Conservation (phyloP, 805 yeast genomes). For the Pichia deserticola region DNA sequence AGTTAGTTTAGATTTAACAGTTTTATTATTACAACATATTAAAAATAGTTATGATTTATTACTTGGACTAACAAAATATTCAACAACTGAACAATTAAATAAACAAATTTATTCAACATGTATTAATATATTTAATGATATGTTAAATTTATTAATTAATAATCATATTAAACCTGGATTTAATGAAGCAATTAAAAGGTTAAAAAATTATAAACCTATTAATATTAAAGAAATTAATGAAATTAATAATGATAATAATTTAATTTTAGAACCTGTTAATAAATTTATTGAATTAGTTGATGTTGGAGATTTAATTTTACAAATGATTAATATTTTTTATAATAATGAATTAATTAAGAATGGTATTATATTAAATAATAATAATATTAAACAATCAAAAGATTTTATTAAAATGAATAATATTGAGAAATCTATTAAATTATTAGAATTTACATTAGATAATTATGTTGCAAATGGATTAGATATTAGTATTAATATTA, state of each 20-base stretch:
- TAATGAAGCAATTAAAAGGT: constrained; percentile 63
- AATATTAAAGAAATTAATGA: constrained; percentile 2
- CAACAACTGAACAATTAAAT: constrained; percentile 25
- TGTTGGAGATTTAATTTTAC: constrained; percentile 86
- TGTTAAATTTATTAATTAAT: constrained; percentile 54
- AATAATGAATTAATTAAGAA: constrained; percentile 65
- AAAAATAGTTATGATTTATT: constrained; percentile 56
- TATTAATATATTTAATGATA: constrained; percentile 61
- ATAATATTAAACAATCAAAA: constrained; percentile 47
- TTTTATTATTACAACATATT: constrained; percentile 62
- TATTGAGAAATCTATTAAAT: constrained; percentile 51
- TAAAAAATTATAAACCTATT: constrained; percentile 67
- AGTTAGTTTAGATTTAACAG: constrained; percentile 74
- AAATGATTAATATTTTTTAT: constrained; percentile 86
- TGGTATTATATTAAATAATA: constrained; percentile 37
- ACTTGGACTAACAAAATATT: constrained; percentile 33
- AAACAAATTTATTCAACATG: constrained; percentile 28
- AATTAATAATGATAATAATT: constrained; percentile 6
- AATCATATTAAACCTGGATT: constrained; percentile 84
- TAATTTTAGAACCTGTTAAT: constrained; percentile 71
- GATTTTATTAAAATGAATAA: constrained; percentile 77
- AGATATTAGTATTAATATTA: constrained; percentile 83
- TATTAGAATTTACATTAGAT: constrained; percentile 75
- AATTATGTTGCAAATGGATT: constrained; percentile 88
- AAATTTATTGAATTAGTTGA: constrained; percentile 87